Percentiles rank a stretch among this genome's conserved stretches.
These are phyloP conservation scores for Nemania sp. DNA, from an alignment of 2,329 filamentous ascomycete species.

Conservation along the genomic window DNA sequence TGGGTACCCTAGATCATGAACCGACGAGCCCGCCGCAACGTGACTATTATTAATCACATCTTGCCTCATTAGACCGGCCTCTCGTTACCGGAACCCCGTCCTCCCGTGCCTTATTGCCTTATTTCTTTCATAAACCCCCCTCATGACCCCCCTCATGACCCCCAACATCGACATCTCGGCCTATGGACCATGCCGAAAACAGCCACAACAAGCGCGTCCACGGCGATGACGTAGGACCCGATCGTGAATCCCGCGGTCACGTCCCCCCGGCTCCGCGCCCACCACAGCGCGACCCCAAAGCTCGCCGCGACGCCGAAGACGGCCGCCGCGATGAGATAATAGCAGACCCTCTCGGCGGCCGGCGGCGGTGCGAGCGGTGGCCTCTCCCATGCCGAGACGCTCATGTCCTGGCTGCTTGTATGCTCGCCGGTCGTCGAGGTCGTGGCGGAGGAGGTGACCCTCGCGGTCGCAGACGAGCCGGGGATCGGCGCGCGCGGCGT, in stretches of 20 bases:
- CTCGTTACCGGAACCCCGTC: background rate
- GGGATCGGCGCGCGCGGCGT: background rate
- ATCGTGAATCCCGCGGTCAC: slow-evolving; percentile 19
- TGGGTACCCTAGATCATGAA: no score
- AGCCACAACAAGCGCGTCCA: slow-evolving; percentile 15
- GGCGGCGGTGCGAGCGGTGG: background rate
- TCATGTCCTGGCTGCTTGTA: background rate
- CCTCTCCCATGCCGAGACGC: background rate
- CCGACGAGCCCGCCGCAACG: no score
- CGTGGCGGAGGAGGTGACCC: background rate
- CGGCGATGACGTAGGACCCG: slow-evolving; percentile 18
- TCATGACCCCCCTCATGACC: background rate
- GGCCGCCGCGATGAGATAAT: slow-evolving; percentile 18
- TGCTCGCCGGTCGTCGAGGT: background rate
- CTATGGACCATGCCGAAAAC: slow-evolving; percentile 9
- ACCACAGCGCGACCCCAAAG: slow-evolving; percentile 19
- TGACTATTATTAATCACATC: background rate
- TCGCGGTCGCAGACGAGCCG: background rate
- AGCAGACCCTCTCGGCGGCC: slow-evolving; percentile 10
- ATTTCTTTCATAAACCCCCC: no score
- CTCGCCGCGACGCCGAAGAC: slow-evolving; percentile 15
- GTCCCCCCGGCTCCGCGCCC: slow-evolving; percentile 4
- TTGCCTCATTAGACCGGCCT: background rate
- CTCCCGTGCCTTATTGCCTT: no score
- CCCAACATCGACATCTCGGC: slow-evolving; percentile 19